Base-by-base conservation (phyloP, 2,329 filamentous ascomycete species). In the Aureobasidium musti region DNA sequence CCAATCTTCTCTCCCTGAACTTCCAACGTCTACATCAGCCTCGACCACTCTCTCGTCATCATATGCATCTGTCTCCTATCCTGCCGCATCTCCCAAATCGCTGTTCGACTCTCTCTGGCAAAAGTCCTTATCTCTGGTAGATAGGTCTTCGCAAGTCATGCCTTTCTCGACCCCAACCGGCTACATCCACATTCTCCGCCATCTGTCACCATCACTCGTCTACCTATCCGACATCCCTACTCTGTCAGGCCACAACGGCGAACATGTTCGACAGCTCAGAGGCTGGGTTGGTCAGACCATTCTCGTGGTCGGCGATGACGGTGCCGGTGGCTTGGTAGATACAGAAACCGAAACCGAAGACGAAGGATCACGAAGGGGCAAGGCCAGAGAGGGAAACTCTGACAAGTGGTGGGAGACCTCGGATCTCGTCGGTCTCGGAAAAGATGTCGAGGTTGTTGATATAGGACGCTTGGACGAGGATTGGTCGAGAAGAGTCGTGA, bases 401-500 rank as follows among this genome's bases (percentile, higher is more conserved):
- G 30, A 41, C 26, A 82, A 84, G 68, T 94, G 91, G 91, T 95
- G 90, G 89, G 88, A 92, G 77, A 83, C 85, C 64, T 87, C 92
- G 66, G 90, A 92, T 52, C 86, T 91, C 67, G 92, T 96, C 28
- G 93, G 94, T 2, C 83, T 93, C 67, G 94, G 94, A 19, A 90
- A 95, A 74, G 91, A 92, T 4, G 88, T 97, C 33, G 88, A 96
- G 45, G 88, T 98, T 21, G 92, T 97, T 3, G 94, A 98, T 76
- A 90, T 89, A 37, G 83, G 89, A 70, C 84, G 91, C 59, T 85
- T 96, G 21, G 88, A 89, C 61, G 93, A 97, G 72, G 94, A 98
- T 78, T 98, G 92, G 90, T 84, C 84, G 69, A 87, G 91, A 74
- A 84, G 94, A 68, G 87, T 96, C 67, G 87, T 88, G 5, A 39